Conservation (phyloP, 2,329 filamentous ascomycete genomes). For the Podosphaera xanthii region DNA sequence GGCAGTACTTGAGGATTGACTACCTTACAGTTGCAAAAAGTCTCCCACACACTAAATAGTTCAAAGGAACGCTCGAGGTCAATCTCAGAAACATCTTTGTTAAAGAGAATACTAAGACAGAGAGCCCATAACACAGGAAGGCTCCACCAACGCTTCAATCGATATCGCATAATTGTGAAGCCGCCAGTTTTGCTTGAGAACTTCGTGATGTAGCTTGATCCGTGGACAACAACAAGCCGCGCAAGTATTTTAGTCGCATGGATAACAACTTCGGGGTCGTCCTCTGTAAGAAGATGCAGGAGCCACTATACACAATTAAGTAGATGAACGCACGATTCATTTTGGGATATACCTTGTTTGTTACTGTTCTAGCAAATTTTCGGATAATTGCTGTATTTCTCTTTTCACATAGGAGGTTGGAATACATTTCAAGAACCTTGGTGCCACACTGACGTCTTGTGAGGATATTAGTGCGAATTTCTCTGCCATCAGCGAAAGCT, state of each 20-base stretch:
- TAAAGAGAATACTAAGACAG: constrained; percentile 74
- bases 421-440: constrained; percentile 55
- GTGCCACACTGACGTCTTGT: constrained; percentile 51
- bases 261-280: constrained; percentile 61
- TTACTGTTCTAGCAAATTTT: constrained; percentile 84
- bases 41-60: constrained; percentile 46
- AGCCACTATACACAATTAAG: constrained; percentile 44
- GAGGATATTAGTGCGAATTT: constrained; percentile 20
- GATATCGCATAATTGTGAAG: constrained; percentile 63
- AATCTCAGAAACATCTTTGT: constrained; percentile 52
- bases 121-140: constrained; percentile 67
- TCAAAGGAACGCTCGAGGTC: constrained; percentile 55
- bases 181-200: constrained; percentile 81
- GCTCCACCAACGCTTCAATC: constrained; percentile 75
- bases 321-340: constrained; percentile 7
- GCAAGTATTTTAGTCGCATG: constrained; percentile 66
- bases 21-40: constrained; percentile 47
- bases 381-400: constrained; percentile 45
- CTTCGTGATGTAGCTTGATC: constrained; percentile 58
- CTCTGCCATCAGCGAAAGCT: constrained; percentile 11
- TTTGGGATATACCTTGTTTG: constrained; percentile 50
- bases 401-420: constrained; percentile 53
- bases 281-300: constrained; percentile 70
- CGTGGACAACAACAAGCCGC: constrained; percentile 63
- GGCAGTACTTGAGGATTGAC: constrained; percentile 56